Base-by-base conservation (phyloP, 2,329 filamentous ascomycete species). In the Xylaria polymorpha region DNA sequence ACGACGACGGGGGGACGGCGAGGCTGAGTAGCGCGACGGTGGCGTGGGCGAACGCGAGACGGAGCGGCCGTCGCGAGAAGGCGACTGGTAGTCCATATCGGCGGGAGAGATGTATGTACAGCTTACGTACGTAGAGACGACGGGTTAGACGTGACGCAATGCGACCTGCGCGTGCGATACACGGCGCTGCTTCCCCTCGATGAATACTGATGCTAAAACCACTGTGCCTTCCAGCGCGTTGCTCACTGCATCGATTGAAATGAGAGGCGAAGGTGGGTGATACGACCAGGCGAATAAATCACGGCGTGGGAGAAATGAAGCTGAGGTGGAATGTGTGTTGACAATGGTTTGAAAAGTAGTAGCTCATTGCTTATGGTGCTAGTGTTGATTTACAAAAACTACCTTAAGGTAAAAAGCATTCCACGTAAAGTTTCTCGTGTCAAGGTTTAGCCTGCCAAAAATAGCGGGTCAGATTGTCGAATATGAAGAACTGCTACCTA, bases 11-110 rank as follows among this genome's bases (percentile, higher is more conserved):
- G 75, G 72, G 1, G 79, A 76, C 3, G 80, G 79, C 48, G 80
- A 80, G 56, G 76, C 79, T 65, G 79, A 81, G 69, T 77, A 82
- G 50, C 79, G 81, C 69, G 79, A 82, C 65, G 74, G 80, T 68
- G 80, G 76, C 1, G 77, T 78, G 4, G 75, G 77, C 46, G 79
- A 81, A 57, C 79, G 80, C 64, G 79, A 78, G 41, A 66, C 68
- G 37, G 72, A 73, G 37, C 61, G 70, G 14, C 64, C 70, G 46
- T 75, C 76, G 60, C 79, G 78, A 59, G 77, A 77, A 67, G 79
- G 78, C 66, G 78, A 80, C 65, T 60, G 72, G 65, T 74, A 76
- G 66, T 77, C 75, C 77, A 78, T 78, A n/a, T 32, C 46, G 46
- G 18, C 10, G 32, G 41, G 37, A 22, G 7, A 37, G 35, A 37